Evolutionary conservation across 768 basidiomycete species (phyloP).

Genomic region (Lepiota brunneoincarnata): DNA sequence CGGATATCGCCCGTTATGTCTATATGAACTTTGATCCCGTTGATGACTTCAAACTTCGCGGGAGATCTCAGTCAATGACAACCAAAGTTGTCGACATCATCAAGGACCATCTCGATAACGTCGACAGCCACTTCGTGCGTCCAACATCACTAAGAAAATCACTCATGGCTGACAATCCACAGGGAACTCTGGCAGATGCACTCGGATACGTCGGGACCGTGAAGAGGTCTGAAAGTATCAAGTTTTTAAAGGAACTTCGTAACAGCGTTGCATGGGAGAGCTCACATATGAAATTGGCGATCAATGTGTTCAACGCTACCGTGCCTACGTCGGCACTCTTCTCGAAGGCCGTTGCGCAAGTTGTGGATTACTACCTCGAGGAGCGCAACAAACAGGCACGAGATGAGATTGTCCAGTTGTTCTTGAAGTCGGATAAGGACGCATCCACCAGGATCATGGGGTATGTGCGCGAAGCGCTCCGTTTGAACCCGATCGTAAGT

Average conservation of each 20-base stretch:
- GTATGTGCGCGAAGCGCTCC: conserved; percentile 46
- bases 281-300: conserved; percentile 35
- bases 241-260: conserved; percentile 31
- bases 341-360: conserved; percentile 51
- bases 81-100: conserved; percentile 26
- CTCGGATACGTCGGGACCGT: not conserved
- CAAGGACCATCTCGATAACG: conserved; percentile 27
- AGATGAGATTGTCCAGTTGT: conserved; percentile 37
- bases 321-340: conserved; percentile 56
- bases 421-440: conserved; percentile 22
- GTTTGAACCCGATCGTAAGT: conserved; percentile 35
- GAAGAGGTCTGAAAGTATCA: conserved; percentile 18
- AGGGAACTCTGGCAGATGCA: not conserved
- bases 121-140: conserved; percentile 16
- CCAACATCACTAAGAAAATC: conserved; percentile 13
- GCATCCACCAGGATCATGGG: conserved; percentile 30
- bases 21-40: conserved; percentile 41
- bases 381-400: conserved; percentile 31
- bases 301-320: conserved; percentile 48
- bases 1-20: conserved; percentile 48
- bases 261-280: conserved; percentile 17
- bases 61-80: conserved; percentile 33
- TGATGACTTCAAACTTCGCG: conserved; percentile 46
- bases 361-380: conserved; percentile 60
- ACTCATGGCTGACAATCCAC: conserved; percentile 15